Base-by-base conservation (phyloP, 805 yeast genomes). In the Saccharomycopsis selenospora region DNA sequence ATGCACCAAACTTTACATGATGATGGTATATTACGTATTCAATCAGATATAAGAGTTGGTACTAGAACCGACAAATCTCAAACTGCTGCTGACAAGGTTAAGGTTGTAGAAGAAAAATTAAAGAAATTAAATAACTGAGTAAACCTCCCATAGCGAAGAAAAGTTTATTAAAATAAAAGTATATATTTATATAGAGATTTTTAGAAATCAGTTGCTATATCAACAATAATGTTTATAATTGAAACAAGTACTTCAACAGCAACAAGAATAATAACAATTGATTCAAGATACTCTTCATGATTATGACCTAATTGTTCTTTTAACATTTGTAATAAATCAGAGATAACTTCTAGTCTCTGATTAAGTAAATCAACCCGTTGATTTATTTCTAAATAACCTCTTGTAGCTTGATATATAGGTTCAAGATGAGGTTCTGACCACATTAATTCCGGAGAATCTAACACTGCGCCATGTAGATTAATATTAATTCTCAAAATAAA, bases 351-450 rank as follows among this genome's bases (percentile, higher is more conserved):
- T 27, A 93, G 67, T 55, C 99, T 74, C 62, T 93, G 96, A 61
- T 93, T 93, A 47, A 93, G 69, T 49, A 93, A 69, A 23, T 89
- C 82, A 0, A 91, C 98, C 43, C 99, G 71, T 66, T 91, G 98
- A 61, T 90, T 90, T 57, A 93, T 93, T 61, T 93, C 99, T 53
- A 93, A 66, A 64, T 91, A 91, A 0, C 97, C 96, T 63, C 98
- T 78, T 2, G 95, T 89, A 0, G 98, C 97, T 64, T 90, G 97
- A 66, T 93, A 93, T 46, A 91, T 89, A 1, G 99, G 99, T 62
- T 93, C 99, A 53, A 93, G 71, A 60, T 90, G 96, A 1, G 99
- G 99, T 63, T 93, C 98, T 0, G 97, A 80, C 99, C 99, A 93
- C 96, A 93, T 89, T 50, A 93, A 77, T 64, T 93, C 99, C 1